These are phyloP conservation scores for Mycena amicta DNA, from an alignment of 768 basidiomycete species.

Conservation along the genomic window DNA sequence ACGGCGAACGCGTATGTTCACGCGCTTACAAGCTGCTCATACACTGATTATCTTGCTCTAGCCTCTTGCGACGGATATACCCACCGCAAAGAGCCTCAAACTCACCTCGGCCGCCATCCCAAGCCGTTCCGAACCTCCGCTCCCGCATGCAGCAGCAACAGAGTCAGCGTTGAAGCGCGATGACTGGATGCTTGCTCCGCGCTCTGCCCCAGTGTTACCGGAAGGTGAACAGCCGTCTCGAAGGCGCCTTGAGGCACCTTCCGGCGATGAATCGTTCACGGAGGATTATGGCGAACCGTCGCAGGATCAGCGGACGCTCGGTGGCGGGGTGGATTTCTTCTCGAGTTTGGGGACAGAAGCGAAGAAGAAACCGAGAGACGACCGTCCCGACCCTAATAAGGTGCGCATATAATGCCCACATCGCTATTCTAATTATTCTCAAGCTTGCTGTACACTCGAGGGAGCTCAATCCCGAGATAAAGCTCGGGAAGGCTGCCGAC, in stretches of 20 bases:
- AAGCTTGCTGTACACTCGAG: slow-evolving; percentile 63
- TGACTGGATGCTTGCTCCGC: slow-evolving; percentile 84
- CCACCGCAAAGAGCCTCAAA: slow-evolving; percentile 71
- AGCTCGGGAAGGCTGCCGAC: slow-evolving; percentile 44
- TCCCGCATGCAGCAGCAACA: too few species aligned
- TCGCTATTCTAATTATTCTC: slow-evolving; percentile 5
- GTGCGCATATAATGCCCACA: slow-evolving; percentile 35
- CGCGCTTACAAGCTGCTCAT: slow-evolving; percentile 11
- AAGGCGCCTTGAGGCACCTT: slow-evolving; percentile 23
- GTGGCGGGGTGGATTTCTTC: slow-evolving; percentile 85
- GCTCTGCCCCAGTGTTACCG: slow-evolving; percentile 32
- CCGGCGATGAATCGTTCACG: slow-evolving; percentile 54
- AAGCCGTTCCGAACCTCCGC: slow-evolving; percentile 52
- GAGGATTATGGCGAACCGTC: slow-evolving; percentile 66
- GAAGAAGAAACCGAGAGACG: slow-evolving; percentile 59
- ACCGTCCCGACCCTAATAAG: slow-evolving; percentile 72
- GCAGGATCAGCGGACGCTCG: slow-evolving; percentile 46
- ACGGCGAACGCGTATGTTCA: slow-evolving; percentile 67
- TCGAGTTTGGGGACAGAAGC: slow-evolving; percentile 78
- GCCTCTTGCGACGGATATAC: slow-evolving; percentile 74
- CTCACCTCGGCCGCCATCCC: slow-evolving; percentile 62
- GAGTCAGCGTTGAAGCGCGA: slow-evolving; percentile 63
- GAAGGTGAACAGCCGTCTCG: slow-evolving; percentile 25
- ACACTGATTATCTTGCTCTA: slow-evolving; percentile 29
- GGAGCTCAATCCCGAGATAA: slow-evolving; percentile 65